A percentile compares a stretch with the other conserved stretches of the same genome.
Evolutionary conservation across 2,329 filamentous ascomycete genomes (phyloP).

Genomic region (Ascochyta viciae-villosae): DNA sequence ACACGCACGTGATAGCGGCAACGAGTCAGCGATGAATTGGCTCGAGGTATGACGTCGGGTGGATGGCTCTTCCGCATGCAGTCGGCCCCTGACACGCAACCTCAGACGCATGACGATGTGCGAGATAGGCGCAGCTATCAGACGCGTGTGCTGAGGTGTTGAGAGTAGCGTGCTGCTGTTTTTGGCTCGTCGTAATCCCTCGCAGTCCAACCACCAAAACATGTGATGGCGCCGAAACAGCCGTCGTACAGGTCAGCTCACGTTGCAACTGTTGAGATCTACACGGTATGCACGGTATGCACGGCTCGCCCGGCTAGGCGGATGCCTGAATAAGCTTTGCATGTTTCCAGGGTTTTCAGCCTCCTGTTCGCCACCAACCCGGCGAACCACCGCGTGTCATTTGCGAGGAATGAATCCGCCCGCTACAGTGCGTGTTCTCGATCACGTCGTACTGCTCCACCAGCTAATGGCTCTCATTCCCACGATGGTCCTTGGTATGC

Average conservation of each 20-base stretch:
- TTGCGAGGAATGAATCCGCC: slow-evolving; percentile 13
- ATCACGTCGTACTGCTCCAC: slow-evolving; percentile 25
- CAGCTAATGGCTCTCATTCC: slow-evolving; percentile 14
- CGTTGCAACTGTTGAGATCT: slow-evolving; percentile 33
- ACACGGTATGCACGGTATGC: slow-evolving; percentile 14
- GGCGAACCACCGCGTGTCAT: slow-evolving; percentile 22
- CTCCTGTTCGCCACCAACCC: slow-evolving; percentile 34
- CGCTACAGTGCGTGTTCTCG: slow-evolving; percentile 13
- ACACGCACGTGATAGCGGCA: slow-evolving; percentile 5
- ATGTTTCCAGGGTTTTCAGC: slow-evolving; percentile 32
- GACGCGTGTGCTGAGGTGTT: neutral
- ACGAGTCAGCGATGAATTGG: neutral
- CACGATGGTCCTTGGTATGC: slow-evolving; percentile 29
- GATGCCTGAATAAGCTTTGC: slow-evolving; percentile 35
- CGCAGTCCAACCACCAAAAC: slow-evolving; percentile 13
- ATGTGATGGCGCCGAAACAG: slow-evolving; percentile 32
- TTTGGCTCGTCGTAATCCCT: slow-evolving; percentile 4
- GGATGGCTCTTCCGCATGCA: slow-evolving; percentile 7
- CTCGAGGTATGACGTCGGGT: slow-evolving; percentile 12
- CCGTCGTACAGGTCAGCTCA: slow-evolving; percentile 18
- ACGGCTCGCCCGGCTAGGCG: slow-evolving; percentile 14
- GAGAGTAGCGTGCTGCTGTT: slow-evolving; percentile 11
- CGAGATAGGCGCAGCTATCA: neutral
- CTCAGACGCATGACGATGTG: slow-evolving; percentile 12
- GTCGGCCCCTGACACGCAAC: neutral